These are phyloP conservation scores for Penicillium herquei DNA, from an alignment of 495 filamentous ascomycete species.

Conservation along the genomic window DNA sequence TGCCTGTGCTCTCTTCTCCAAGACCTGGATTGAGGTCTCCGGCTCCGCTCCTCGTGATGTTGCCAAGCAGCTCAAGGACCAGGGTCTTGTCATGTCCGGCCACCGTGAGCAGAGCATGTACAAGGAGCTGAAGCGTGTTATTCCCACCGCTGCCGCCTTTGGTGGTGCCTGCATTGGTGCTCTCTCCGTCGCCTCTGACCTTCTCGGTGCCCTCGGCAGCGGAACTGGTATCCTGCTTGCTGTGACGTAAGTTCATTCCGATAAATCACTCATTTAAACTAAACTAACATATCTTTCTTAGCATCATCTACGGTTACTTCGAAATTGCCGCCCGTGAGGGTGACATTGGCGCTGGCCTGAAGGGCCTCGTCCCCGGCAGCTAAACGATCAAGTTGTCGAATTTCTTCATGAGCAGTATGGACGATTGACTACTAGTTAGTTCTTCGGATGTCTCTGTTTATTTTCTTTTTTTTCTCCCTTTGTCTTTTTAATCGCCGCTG, in stretches of 20 bases:
- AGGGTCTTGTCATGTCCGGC: constrained; percentile 98
- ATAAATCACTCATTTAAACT: background rate
- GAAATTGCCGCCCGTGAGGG: constrained; percentile 99
- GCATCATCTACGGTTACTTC: constrained; percentile 98
- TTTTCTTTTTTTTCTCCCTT: constrained; percentile 11
- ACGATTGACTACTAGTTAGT: constrained; percentile 21
- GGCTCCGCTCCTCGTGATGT: constrained; percentile 97
- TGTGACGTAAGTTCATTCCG: constrained; percentile 78
- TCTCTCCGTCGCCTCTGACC: constrained; percentile 90
- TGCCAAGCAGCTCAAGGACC: constrained; percentile 99
- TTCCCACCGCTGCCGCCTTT: constrained; percentile 96
- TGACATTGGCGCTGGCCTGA: constrained; percentile 80
- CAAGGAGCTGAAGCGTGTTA: constrained; percentile 98
- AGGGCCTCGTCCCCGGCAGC: constrained; percentile 72
- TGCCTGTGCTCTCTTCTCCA: constrained; percentile 97
- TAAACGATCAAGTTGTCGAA: constrained; percentile 28
- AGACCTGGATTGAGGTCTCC: constrained; percentile 99
- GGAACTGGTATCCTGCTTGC: constrained; percentile 97
- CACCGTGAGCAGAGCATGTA: constrained; percentile 99
- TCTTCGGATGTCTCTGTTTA: constrained; percentile 21
- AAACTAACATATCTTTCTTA: constrained; percentile 36
- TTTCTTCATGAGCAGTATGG: constrained; percentile 36
- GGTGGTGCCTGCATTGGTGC: constrained; percentile 99
- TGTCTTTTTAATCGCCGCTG: constrained; percentile 26
- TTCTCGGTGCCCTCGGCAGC: constrained; percentile 92